phyloP scores from a whole-genome alignment of 1,284 basidiomycete species.

The Gomphus bonarii region DNA sequence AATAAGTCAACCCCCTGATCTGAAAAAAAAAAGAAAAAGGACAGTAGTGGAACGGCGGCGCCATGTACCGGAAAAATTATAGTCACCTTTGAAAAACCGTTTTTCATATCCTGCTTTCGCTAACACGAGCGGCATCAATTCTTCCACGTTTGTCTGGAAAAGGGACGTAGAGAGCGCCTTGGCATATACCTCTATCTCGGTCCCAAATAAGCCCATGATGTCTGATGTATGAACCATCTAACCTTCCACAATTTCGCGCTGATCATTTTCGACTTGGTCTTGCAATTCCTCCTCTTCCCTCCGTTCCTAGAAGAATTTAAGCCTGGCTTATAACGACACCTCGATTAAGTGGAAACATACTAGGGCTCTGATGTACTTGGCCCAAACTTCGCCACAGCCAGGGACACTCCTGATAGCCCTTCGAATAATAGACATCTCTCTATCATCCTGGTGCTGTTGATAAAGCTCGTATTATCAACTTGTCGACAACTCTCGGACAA shows the following conservation, averaged over 20 bases:
- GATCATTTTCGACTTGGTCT: conserved; percentile 19
- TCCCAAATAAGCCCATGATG: conserved; percentile 4
- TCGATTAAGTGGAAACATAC: conserved; percentile 27
- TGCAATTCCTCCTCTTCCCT: conserved; percentile 17
- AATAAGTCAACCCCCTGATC: conserved; percentile 40
- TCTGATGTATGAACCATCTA: conserved; percentile 5
- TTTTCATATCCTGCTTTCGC: conserved; percentile 59
- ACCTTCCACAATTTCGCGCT: conserved; percentile 29
- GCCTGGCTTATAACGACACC: neutral
- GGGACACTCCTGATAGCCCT: conserved; percentile 61
- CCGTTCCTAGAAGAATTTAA: conserved; percentile 26
- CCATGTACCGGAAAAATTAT: too few species aligned
- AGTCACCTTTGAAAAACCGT: conserved; percentile 35
- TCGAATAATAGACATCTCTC: conserved; percentile 31
- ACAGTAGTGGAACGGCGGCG: too few species aligned
- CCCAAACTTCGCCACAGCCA: conserved; percentile 60
- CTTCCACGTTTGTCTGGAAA: conserved; percentile 49
- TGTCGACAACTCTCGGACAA: neutral
- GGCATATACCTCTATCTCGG: conserved; percentile 40
- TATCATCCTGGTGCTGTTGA: conserved; percentile 33
- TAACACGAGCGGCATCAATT: conserved; percentile 55
- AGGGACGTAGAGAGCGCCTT: conserved; percentile 45
- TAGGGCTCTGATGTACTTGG: conserved; percentile 57
- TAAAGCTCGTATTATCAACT: conserved; percentile 4
- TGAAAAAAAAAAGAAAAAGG: conserved; percentile 13